Conservation (phyloP, 129 eudicot genomes). For the Dittrichia graveolens region DNA sequence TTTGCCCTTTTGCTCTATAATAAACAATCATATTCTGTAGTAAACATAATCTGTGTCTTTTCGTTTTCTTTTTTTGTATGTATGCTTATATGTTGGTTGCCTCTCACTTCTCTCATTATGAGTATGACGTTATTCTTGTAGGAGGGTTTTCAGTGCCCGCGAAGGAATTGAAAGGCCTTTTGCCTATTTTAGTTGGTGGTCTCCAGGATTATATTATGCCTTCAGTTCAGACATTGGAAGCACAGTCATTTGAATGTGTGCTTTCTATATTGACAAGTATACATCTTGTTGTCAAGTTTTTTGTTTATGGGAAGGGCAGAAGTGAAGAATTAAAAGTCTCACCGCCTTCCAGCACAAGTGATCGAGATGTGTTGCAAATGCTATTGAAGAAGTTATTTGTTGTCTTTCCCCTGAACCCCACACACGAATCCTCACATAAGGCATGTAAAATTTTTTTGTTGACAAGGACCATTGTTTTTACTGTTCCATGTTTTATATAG, state of each 20-base stretch:
- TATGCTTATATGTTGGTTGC: background rate
- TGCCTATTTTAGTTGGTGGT: constrained; percentile 74
- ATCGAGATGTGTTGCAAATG: constrained; percentile 37
- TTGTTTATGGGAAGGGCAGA: constrained; percentile 40
- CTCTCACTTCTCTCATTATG: background rate
- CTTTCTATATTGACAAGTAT: constrained; percentile 67
- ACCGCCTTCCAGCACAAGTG: constrained; percentile 26
- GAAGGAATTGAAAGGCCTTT: constrained; percentile 58
- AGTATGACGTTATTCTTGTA: constrained; percentile 14
- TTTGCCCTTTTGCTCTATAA: background rate
- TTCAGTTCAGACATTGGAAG: constrained; percentile 50
- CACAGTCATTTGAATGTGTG: constrained; percentile 83
- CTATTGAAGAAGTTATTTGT: constrained; percentile 64
- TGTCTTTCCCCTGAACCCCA: constrained; percentile 61
- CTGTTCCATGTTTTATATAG: background rate
- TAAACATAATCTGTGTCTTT: background rate
- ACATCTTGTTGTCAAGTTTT: constrained; percentile 57
- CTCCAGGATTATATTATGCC: constrained; percentile 68
- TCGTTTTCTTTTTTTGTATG: background rate
- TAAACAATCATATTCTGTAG: background rate
- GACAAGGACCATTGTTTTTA: background rate
- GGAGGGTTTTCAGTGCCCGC: constrained; percentile 51
- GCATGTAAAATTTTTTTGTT: constrained; percentile 31
- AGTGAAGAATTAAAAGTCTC: constrained; percentile 28
- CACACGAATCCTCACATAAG: constrained; percentile 60